phyloP scores from a whole-genome alignment of 2,329 filamentous ascomycete genomes.

The Colletotrichum neosansevieriae region DNA sequence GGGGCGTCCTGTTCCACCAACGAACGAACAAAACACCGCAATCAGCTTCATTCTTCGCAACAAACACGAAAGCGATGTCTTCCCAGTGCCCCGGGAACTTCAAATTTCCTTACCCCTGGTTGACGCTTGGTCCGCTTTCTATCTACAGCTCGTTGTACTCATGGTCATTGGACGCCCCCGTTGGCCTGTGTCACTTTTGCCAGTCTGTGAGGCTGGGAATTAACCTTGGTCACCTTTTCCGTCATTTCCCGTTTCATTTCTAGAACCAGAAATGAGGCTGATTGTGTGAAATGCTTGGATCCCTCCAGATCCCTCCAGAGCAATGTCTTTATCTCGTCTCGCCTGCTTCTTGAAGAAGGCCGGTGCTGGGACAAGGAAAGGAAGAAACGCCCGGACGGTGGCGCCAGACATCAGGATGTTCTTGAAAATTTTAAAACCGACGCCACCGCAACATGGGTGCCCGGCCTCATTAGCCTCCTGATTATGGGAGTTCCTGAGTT shows the following conservation, averaged over 20 bases:
- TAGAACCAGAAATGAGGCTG: not conserved
- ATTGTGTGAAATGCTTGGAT: not conserved
- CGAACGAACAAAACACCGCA: not conserved
- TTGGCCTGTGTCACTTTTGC: not conserved
- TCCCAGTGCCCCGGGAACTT: too few relatives aligned
- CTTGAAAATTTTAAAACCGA: not conserved
- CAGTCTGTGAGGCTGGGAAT: not conserved
- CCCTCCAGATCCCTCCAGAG: not conserved
- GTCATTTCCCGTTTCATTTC: not conserved
- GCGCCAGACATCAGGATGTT: not conserved
- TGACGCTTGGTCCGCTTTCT: too few relatives aligned
- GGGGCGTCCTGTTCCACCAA: not conserved
- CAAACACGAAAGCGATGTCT: too few relatives aligned
- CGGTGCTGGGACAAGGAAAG: not conserved
- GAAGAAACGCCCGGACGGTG: not conserved
- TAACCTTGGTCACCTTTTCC: not conserved
- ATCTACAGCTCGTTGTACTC: not conserved
- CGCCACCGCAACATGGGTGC: not conserved
- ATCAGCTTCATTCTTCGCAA: not conserved
- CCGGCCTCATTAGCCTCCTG: not conserved
- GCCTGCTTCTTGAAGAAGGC: too few relatives aligned
- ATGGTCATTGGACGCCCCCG: not conserved
- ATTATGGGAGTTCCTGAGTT: not conserved
- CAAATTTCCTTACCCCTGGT: too few relatives aligned
- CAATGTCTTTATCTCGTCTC: too few relatives aligned